These are phyloP conservation scores for Ascoidea asiatica DNA, from an alignment of 805 yeast genomes.

Conservation along the genomic window DNA sequence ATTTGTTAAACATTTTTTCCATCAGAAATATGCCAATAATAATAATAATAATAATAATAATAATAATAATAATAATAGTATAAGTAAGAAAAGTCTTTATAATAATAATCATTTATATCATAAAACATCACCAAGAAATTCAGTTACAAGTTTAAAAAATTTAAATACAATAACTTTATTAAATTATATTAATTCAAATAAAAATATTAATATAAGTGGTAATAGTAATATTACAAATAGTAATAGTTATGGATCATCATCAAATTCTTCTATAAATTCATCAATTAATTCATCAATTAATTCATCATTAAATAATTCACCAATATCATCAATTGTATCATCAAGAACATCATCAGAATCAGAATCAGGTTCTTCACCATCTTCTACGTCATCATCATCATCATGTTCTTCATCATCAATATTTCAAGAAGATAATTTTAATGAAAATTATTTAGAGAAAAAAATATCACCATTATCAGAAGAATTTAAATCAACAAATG, in stretches of 20 bases:
- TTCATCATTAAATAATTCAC: neutral
- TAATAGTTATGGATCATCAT: no score
- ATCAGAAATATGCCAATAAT: no score
- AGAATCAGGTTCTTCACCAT: neutral
- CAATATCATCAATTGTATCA: neutral
- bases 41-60: no score
- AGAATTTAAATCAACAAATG: neutral
- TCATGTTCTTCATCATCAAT: neutral
- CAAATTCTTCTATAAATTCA: no score
- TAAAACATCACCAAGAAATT: neutral
- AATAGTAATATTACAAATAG: no score
- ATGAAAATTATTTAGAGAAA: neutral
- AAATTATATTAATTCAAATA: no score
- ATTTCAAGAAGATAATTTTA: neutral
- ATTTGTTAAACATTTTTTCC: neutral
- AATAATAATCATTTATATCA: neutral
- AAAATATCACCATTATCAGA: neutral
- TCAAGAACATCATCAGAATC: neutral
- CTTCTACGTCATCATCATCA: neutral
- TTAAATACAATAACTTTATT: no score
- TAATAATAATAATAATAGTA: no score
- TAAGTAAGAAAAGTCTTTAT: neutral
- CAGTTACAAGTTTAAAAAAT: neutral
- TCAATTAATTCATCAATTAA: no score
- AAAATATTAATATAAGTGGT: no score